phyloP scores from a whole-genome alignment of 192 early-diverging fungal genomes.

The Coemansia erecta region DNA sequence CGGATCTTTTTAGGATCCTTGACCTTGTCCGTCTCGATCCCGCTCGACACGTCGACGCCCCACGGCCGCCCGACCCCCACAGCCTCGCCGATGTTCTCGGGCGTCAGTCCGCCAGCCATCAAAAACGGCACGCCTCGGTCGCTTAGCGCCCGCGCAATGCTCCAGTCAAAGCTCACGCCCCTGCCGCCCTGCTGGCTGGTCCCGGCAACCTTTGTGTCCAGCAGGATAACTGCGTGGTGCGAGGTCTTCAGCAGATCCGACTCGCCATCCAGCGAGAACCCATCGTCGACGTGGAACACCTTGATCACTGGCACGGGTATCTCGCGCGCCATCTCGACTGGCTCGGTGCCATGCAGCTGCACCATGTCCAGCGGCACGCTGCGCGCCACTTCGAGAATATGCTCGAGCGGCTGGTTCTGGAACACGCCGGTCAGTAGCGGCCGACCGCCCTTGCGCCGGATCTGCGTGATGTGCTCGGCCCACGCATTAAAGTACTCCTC shows the following conservation, averaged over 20 bases:
- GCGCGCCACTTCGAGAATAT: constrained; percentile 67
- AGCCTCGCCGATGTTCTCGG: constrained; percentile 79
- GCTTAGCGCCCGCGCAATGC: constrained; percentile 60
- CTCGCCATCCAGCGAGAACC: constrained; percentile 26
- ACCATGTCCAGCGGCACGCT: constrained; percentile 80
- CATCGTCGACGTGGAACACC: constrained; percentile 80
- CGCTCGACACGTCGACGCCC: constrained; percentile 92
- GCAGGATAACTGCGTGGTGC: constrained; percentile 41
- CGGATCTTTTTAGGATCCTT: constrained; percentile 81
- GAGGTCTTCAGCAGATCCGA: constrained; percentile 15
- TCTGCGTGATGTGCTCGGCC: constrained; percentile 51
- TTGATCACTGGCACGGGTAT: constrained; percentile 84
- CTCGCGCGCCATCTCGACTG: constrained; percentile 59
- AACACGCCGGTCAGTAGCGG: constrained; percentile 95
- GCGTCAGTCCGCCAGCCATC: constrained; percentile 86
- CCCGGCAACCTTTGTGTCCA: constrained; percentile 65
- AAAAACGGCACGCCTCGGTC: constrained; percentile 67
- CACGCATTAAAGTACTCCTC: constrained; percentile 33
- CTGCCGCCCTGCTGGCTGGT: constrained; percentile 68
- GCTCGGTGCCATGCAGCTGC: constrained; percentile 90
- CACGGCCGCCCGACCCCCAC: constrained; percentile 66
- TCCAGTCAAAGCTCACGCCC: constrained; percentile 87
- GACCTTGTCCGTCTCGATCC: constrained; percentile 77
- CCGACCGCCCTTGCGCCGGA: constrained; percentile 41
- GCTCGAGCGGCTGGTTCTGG: constrained; percentile 73